Conservation (phyloP, 768 basidiomycete genomes). For the Rhizopogon vinicolor region DNA sequence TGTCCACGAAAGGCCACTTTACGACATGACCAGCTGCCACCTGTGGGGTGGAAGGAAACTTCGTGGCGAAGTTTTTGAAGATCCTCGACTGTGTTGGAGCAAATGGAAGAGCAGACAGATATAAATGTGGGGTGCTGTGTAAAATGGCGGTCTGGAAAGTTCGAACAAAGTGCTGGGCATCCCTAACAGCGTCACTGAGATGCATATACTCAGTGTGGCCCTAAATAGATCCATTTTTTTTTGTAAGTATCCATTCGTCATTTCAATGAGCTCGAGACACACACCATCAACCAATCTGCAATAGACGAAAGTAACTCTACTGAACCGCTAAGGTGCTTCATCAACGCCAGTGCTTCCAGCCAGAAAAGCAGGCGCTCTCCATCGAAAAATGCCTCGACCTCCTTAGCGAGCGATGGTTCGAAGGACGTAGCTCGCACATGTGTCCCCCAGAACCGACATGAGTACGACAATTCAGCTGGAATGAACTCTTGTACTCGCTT, state of each 20-base stretch:
- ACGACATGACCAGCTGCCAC: background rate
- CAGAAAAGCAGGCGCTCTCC: conserved; percentile 4
- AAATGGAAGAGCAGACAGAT: conserved; percentile 27
- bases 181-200: background rate
- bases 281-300: background rate
- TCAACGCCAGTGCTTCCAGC: background rate
- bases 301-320: background rate
- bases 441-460: conserved; percentile 7
- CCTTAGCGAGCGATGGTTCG: background rate
- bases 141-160: background rate
- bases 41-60: background rate
- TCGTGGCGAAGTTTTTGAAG: too few relatives aligned
- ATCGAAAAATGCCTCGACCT: background rate
- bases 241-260: too few relatives aligned
- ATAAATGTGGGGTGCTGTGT: conserved; percentile 21
- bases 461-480: conserved; percentile 5
- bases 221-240: too few relatives aligned
- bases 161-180: background rate
- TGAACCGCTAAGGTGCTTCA: background rate
- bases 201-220: background rate
- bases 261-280: too few relatives aligned
- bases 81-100: conserved; percentile 10
- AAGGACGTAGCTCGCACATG: conserved; percentile 1
- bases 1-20: background rate
- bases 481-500: conserved; percentile 1